Conservation (phyloP, 495 filamentous ascomycete genomes). For the Aspergillus homomorphus region DNA sequence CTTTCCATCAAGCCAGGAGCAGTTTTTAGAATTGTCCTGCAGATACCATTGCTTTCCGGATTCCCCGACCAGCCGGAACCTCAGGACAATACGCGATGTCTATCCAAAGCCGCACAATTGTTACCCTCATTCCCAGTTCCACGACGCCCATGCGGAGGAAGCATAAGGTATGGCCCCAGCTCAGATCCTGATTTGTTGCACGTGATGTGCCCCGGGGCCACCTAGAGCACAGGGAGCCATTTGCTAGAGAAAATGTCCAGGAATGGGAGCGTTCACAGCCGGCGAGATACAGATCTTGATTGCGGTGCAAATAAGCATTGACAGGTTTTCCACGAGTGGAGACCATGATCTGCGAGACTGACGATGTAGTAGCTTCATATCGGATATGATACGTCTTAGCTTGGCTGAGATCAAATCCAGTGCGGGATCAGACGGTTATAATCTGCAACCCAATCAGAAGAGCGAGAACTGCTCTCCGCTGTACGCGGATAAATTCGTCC, state of each 20-base stretch:
- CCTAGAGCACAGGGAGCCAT: not conserved
- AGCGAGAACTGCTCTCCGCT: not conserved
- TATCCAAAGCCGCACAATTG: constrained; percentile 11
- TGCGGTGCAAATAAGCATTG: constrained; percentile 20
- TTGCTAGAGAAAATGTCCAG: not conserved
- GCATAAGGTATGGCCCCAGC: constrained; percentile 4
- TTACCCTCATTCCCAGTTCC: constrained; percentile 7
- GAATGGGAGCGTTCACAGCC: not conserved
- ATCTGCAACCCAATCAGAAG: constrained; percentile 19
- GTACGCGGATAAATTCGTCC: constrained; percentile 12
- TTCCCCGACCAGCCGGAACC: constrained; percentile 28
- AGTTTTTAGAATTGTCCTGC: constrained; percentile 20
- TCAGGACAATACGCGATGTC: constrained; percentile 17
- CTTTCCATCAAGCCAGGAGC: constrained; percentile 8
- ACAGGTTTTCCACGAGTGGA: constrained; percentile 15
- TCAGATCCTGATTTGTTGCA: not conserved
- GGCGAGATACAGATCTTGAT: not conserved
- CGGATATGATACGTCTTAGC: constrained; percentile 24
- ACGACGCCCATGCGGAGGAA: constrained; percentile 6
- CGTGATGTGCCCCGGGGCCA: constrained; percentile 3
- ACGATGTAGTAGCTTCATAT: constrained; percentile 10
- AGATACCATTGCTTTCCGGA: constrained; percentile 19
- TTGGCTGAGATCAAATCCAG: constrained; percentile 10
- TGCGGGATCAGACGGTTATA: constrained; percentile 12
- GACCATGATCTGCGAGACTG: constrained; percentile 12